Percentiles rank a stretch among this genome's conserved stretches.
phyloP scores from a whole-genome alignment of 83 land plant genomes.

The Isoetes engelmannii region DNA sequence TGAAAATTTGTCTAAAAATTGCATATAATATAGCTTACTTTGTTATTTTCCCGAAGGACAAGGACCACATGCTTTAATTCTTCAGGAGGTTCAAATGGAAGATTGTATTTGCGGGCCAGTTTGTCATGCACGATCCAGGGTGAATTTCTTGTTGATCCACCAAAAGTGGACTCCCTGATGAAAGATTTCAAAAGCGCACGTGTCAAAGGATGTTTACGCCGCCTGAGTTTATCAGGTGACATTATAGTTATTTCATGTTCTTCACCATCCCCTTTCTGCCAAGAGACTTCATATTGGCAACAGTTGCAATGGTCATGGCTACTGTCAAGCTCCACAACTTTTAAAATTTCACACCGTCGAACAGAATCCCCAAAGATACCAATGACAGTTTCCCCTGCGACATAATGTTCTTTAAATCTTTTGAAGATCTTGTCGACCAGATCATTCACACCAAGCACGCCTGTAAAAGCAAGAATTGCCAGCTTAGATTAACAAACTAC shows the following conservation, averaged over 20 bases:
- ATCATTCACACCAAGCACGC: conserved; percentile 48
- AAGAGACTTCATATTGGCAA: conserved; percentile 56
- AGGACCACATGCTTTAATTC: conserved; percentile 28
- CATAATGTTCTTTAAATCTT: conserved; percentile 44
- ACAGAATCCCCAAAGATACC: conserved; percentile 38
- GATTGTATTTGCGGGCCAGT: conserved; percentile 53
- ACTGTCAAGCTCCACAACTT: conserved; percentile 33
- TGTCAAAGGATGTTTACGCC: conserved; percentile 64
- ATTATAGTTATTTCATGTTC: conserved; percentile 19
- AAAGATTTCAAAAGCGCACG: conserved; percentile 58
- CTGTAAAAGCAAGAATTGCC: conserved; percentile 29
- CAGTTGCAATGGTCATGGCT: conserved; percentile 3
- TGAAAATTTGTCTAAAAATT: no score
- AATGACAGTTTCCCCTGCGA: conserved; percentile 50
- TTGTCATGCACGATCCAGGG: conserved; percentile 78
- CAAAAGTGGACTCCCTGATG: conserved; percentile 66
- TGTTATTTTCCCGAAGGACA: not conserved
- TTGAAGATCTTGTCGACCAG: conserved; percentile 45
- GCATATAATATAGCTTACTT: no score
- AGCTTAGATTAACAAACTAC: no score
- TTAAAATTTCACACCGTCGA: conserved; percentile 48
- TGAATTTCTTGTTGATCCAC: conserved; percentile 33
- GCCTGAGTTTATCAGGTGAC: conserved; percentile 38
- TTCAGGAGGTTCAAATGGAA: conserved; percentile 50
- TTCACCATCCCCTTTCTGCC: conserved; percentile 44